These are phyloP conservation scores for Calamus simplicifolius DNA, from an alignment of 176 grass and related monocot genomes.

Conservation along the genomic window DNA sequence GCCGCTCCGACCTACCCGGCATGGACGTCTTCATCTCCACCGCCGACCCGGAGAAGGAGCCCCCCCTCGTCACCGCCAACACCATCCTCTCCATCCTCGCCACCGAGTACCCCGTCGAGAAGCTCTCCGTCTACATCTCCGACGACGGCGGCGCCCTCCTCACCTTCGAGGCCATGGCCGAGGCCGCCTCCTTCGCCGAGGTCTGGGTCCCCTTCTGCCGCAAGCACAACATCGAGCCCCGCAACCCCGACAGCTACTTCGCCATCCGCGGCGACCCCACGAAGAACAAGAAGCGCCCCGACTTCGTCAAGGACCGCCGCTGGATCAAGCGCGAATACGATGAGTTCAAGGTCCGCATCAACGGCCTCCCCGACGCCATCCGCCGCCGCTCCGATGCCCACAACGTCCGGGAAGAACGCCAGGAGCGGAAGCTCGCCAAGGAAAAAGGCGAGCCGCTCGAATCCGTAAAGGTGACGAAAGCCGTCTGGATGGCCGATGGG, in stretches of 20 bases:
- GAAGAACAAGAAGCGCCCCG: constrained; percentile 60
- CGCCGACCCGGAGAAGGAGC: constrained; percentile 79
- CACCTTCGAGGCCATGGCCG: constrained; percentile 68
- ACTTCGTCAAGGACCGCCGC: constrained; percentile 79
- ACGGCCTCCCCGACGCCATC: constrained; percentile 57
- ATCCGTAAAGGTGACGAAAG: constrained; percentile 12
- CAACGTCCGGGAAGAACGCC: constrained; percentile 44
- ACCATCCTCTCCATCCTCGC: constrained; percentile 67
- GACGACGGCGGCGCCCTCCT: constrained; percentile 67
- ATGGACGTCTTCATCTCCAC: constrained; percentile 81
- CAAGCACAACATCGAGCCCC: constrained; percentile 70
- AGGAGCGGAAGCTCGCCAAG: constrained; percentile 29
- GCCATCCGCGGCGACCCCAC: constrained; percentile 63
- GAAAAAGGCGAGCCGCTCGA: constrained; percentile 4
- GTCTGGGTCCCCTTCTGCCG: constrained; percentile 90
- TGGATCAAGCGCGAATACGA: constrained; percentile 94
- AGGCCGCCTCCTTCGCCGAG: constrained; percentile 53
- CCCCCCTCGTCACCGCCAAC: constrained; percentile 63
- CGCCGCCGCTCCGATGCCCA: constrained; percentile 45
- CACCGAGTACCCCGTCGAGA: constrained; percentile 71
- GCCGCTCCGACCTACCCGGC: constrained; percentile 53
- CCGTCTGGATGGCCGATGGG: constrained; percentile 76
- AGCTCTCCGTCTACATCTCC: constrained; percentile 66
- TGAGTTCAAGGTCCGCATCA: constrained; percentile 79
- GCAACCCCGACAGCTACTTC: constrained; percentile 83